These are phyloP conservation scores for Corylus heterophylla DNA, from an alignment of 306 rosid genomes.

Conservation along the genomic window DNA sequence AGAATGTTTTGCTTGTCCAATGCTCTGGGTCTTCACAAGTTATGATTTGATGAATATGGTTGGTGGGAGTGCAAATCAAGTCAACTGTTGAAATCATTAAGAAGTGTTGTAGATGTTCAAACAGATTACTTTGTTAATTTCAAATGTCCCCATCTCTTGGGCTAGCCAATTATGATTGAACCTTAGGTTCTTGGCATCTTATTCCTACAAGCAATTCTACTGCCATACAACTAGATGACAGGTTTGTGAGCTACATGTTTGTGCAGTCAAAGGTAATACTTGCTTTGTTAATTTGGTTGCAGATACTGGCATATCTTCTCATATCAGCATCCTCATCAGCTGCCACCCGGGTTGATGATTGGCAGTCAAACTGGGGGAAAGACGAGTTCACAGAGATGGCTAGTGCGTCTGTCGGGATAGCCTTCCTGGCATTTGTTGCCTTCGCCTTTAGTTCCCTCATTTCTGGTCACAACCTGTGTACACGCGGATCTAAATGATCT, in stretches of 20 bases:
- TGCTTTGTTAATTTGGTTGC: conserved; percentile 18
- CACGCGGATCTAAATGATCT: conserved; percentile 40
- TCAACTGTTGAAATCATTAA: neutral
- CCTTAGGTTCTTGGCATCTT: neutral
- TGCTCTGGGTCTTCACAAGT: neutral
- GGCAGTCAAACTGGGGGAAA: conserved; percentile 98
- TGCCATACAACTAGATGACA: no score
- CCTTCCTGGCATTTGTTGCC: conserved; percentile 87
- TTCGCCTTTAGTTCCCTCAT: conserved; percentile 86
- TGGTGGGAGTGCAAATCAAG: neutral
- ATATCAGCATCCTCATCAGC: conserved; percentile 94
- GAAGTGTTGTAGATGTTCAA: neutral
- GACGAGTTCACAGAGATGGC: conserved; percentile 95
- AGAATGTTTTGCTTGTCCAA: neutral
- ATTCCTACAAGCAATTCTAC: neutral
- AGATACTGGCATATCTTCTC: conserved; percentile 91
- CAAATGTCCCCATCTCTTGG: neutral
- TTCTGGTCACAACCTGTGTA: conserved; percentile 82
- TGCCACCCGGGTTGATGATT: conserved; percentile 84
- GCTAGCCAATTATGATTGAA: neutral
- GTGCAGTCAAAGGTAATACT: neutral
- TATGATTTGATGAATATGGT: neutral
- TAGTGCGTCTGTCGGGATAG: conserved; percentile 77
- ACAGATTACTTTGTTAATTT: neutral
- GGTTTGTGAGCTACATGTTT: neutral